phyloP scores from a whole-genome alignment of 495 filamentous ascomycete species.

The Xylaria curta region DNA sequence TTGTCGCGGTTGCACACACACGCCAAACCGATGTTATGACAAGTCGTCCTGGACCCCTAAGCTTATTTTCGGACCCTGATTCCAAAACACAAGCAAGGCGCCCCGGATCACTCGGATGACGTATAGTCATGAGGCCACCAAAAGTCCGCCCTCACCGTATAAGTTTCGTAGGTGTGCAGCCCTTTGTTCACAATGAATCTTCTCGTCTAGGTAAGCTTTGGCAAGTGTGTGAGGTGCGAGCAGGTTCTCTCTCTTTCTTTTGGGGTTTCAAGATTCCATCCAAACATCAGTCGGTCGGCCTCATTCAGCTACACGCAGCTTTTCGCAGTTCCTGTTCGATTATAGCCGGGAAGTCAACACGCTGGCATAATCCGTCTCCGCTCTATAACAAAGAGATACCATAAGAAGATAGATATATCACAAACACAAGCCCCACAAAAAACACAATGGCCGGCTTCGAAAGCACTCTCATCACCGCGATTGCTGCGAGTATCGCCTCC shows the following conservation, averaged over 20 bases:
- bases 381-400: not conserved
- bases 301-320: not conserved
- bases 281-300: not conserved
- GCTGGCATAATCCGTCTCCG: not conserved
- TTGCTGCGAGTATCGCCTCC: slow-evolving; percentile 33
- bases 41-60: not conserved
- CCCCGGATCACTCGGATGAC: slow-evolving; percentile 27
- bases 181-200: not conserved
- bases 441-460: slow-evolving; percentile 34
- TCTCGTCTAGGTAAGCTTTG: not conserved
- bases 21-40: no score
- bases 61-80: not conserved
- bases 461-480: slow-evolving; percentile 34
- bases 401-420: not conserved
- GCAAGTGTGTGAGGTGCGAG: not conserved
- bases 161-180: not conserved
- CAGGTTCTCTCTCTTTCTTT: slow-evolving; percentile 17
- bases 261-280: slow-evolving; percentile 2
- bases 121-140: not conserved
- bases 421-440: not conserved
- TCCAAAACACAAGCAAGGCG: slow-evolving; percentile 17
- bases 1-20: not conserved
- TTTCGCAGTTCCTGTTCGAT: not conserved
- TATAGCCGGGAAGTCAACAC: not conserved
- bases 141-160: not conserved